Evolutionary conservation across 73 alveolate species (phyloP), one percentile per base, ranked within the genome.

Genomic region (Paramecium octaurelia): DNA sequence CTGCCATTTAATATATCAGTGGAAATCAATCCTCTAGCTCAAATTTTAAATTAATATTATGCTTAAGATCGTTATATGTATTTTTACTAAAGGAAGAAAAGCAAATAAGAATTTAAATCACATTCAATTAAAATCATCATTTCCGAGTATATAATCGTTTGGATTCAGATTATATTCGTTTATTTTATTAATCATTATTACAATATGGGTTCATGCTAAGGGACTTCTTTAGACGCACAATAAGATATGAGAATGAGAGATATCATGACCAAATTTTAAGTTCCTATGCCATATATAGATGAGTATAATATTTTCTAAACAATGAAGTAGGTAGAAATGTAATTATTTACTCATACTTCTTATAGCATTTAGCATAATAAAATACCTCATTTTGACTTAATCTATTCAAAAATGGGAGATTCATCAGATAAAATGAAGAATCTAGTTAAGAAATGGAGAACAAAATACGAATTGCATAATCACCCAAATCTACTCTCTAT

Each of bases 261-360:
- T 11, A 64, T 64, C 9, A 31, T 64, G 46, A 31, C 84, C 10
- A 31, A 31, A 31, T 64, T 64, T 16, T 20, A 64, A 64, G 84
- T 64, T 27, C 84, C 84, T 34, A 64, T 64, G 84, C 84, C 84
- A 23, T 64, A 64, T 34, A 24, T 64, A 8, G 84, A 64, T 64
- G 84, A 64, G 31, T 24, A 23, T 34, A 10, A 12, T 27, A 64
- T 64, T 27, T 64, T 64, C 10, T 18, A 64, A 5, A 64, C 84
- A 3, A 11, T 64, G 50, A 64, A 64, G 31, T 64, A 34, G 9
- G 50, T 64, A n/a, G 84, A 64, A 64, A 64, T 64, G 84, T 64
- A 64, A 27, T 27, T 31, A 31, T 64, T 34, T 23, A 64, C 27
- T 64, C 4, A 14, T 31, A 23, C 64, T 12, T 10, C 8, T 18